These are phyloP conservation scores for Mytilinidion resinicola DNA, from an alignment of 495 filamentous ascomycete genomes.

Conservation along the genomic window DNA sequence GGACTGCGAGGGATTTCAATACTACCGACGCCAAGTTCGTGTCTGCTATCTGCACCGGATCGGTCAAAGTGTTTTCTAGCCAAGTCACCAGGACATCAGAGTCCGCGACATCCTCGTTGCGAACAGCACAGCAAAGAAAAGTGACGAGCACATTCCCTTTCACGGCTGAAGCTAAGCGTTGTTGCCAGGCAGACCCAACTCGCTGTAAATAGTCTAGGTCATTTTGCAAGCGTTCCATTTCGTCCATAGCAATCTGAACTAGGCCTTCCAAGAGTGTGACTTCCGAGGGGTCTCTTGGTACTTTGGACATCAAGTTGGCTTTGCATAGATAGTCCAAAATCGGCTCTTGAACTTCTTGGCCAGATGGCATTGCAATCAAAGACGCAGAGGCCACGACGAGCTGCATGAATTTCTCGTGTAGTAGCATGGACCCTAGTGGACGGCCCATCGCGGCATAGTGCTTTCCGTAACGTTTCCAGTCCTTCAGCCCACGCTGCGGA, in stretches of 20 bases:
- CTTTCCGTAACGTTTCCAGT: slow-evolving; percentile 79
- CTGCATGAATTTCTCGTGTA: slow-evolving; percentile 80
- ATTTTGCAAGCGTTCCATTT: slow-evolving; percentile 81
- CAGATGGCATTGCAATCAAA: slow-evolving; percentile 55
- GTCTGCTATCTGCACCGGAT: slow-evolving; percentile 75
- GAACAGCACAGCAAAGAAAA: slow-evolving; percentile 74
- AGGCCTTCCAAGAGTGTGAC: slow-evolving; percentile 56
- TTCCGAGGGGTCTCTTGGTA: background rate
- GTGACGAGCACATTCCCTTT: slow-evolving; percentile 76
- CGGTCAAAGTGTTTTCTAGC: slow-evolving; percentile 71
- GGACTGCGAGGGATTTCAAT: slow-evolving; percentile 72
- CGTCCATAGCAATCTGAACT: slow-evolving; percentile 67
- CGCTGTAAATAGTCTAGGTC: slow-evolving; percentile 77
- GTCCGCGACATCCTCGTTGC: slow-evolving; percentile 74
- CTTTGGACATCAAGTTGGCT: slow-evolving; percentile 37
- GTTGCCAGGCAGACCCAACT: slow-evolving; percentile 76
- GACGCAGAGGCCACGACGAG: slow-evolving; percentile 75
- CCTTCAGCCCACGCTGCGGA: slow-evolving; percentile 47
- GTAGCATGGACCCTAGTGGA: slow-evolving; percentile 84
- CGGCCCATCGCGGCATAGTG: slow-evolving; percentile 72
- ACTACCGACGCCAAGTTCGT: slow-evolving; percentile 65
- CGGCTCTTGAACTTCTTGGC: slow-evolving; percentile 52
- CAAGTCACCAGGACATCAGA: slow-evolving; percentile 75
- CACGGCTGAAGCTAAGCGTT: slow-evolving; percentile 75
- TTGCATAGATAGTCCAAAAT: slow-evolving; percentile 67